Evolutionary conservation across 129 eudicot species (phyloP).

Genomic region (Apium graveolens): DNA sequence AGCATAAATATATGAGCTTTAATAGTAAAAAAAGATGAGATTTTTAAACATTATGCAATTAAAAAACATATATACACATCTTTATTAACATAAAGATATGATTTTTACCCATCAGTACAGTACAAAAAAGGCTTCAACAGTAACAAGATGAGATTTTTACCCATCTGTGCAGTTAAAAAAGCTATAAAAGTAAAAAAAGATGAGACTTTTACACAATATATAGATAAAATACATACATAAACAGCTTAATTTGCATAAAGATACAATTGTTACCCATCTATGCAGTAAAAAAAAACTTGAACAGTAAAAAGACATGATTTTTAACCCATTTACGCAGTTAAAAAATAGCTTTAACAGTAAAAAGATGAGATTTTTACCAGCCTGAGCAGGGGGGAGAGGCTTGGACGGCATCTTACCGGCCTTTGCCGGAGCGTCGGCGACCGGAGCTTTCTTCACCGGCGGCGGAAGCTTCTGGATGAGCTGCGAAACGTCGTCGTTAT

Average conservation of each 20-base stretch:
- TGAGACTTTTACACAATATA: no score
- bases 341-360: background rate
- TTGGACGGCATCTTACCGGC: slow-evolving; percentile 51
- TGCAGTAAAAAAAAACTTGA: background rate
- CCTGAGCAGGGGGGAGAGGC: slow-evolving; percentile 72
- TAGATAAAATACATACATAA: no score
- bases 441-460: slow-evolving; percentile 25
- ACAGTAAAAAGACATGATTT: no score
- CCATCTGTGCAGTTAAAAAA: no score
- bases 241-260: background rate
- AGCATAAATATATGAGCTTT: no score
- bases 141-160: slow-evolving; percentile 3
- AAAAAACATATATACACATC: background rate
- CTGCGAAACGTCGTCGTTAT: slow-evolving; percentile 52
- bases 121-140: background rate
- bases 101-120: background rate
- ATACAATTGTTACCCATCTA: background rate
- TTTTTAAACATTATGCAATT: no score
- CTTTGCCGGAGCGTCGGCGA: slow-evolving; percentile 27
- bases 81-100: background rate
- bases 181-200: no score
- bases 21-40: no score
- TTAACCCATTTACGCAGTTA: slow-evolving; percentile 15
- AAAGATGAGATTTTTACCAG: slow-evolving; percentile 33
- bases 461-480: slow-evolving; percentile 43